These are phyloP conservation scores for Penicillium sp. DNA, from an alignment of 2,329 filamentous ascomycete species.

Conservation along the genomic window DNA sequence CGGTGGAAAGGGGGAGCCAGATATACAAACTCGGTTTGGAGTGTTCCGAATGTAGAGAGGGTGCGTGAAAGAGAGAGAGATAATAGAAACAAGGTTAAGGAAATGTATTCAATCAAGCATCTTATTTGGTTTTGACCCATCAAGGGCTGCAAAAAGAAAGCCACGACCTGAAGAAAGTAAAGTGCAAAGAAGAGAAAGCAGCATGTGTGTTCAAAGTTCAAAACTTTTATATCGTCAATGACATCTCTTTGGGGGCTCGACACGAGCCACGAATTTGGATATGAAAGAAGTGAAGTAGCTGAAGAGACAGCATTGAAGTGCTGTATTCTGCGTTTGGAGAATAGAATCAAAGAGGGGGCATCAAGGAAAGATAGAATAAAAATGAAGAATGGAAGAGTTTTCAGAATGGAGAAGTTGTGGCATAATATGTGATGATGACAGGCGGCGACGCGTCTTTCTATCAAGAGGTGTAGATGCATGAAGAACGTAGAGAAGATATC, in stretches of 20 bases:
- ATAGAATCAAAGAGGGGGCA: slow-evolving; percentile 4
- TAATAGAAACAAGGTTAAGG: slow-evolving; percentile 7
- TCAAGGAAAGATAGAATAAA: slow-evolving; percentile 8
- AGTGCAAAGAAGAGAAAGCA: not conserved
- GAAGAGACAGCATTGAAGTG: not conserved
- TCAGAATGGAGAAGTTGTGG: slow-evolving; percentile 18
- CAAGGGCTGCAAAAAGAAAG: not conserved
- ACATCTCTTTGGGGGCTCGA: slow-evolving; percentile 8
- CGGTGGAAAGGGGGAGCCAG: slow-evolving; percentile 63
- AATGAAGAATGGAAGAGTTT: slow-evolving; percentile 19
- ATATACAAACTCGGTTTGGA: slow-evolving; percentile 69
- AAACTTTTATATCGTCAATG: slow-evolving; percentile 10
- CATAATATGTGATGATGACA: slow-evolving; percentile 20
- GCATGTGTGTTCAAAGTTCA: not conserved
- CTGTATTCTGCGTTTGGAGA: not conserved
- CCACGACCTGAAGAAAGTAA: not conserved
- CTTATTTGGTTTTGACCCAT: not conserved
- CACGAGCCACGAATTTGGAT: not conserved
- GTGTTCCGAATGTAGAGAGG: slow-evolving; percentile 74
- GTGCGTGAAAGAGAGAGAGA: not conserved
- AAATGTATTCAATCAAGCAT: slow-evolving; percentile 13
- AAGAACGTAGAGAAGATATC: slow-evolving; percentile 21
- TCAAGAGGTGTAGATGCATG: slow-evolving; percentile 34
- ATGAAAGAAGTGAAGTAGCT: not conserved
- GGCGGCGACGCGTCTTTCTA: slow-evolving; percentile 25